phyloP scores from a whole-genome alignment of 805 yeast genomes.

The Wickerhamomyces sydowiorum region DNA sequence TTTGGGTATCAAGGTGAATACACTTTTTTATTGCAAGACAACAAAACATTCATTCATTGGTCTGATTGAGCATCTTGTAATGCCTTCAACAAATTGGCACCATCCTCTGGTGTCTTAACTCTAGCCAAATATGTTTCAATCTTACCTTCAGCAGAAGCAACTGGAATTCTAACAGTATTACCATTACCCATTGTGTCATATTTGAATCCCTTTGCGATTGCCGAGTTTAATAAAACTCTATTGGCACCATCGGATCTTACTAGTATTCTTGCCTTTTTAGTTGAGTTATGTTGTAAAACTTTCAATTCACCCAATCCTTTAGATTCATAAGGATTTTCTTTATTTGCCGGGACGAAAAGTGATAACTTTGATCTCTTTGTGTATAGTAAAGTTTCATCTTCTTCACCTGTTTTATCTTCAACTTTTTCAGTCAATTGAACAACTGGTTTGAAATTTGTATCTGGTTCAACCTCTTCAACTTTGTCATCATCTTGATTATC shows the following conservation, averaged over 20 bases:
- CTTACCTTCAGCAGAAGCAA: slow-evolving; percentile 46
- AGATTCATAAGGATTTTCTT: slow-evolving; percentile 44
- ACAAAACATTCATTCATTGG: not conserved
- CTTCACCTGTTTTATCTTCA: slow-evolving; percentile 75
- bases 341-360: slow-evolving; percentile 48
- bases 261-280: slow-evolving; percentile 60
- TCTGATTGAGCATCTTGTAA: slow-evolving; percentile 15
- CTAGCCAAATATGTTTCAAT: slow-evolving; percentile 65
- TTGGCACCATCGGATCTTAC: slow-evolving; percentile 88
- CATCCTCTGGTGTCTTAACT: slow-evolving; percentile 75
- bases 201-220: slow-evolving; percentile 48
- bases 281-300: slow-evolving; percentile 54
- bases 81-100: slow-evolving; percentile 39
- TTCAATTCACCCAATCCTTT: slow-evolving; percentile 83
- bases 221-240: slow-evolving; percentile 66
- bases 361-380: slow-evolving; percentile 69
- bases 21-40: not conserved
- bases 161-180: slow-evolving; percentile 61
- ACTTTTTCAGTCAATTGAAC: slow-evolving; percentile 44
- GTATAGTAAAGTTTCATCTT: slow-evolving; percentile 59
- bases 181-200: slow-evolving; percentile 64
- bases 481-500: slow-evolving; percentile 26
- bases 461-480: slow-evolving; percentile 38
- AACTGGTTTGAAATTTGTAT: slow-evolving; percentile 40
- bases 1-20: not conserved